These are phyloP conservation scores for Xylaria palmicola DNA, from an alignment of 495 filamentous ascomycete genomes.

Conservation along the genomic window DNA sequence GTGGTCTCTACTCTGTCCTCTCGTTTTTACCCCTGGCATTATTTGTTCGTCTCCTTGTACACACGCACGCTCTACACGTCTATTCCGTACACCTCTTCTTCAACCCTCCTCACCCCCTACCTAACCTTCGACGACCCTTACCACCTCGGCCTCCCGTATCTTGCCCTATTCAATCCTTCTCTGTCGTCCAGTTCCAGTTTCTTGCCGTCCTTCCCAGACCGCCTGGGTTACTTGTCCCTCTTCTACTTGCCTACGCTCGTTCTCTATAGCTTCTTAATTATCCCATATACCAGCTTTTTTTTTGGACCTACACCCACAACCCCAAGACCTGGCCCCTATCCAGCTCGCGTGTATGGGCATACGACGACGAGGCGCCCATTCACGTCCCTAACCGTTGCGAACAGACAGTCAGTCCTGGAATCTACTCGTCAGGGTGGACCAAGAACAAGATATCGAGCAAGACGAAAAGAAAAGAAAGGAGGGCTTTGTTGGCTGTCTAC, in stretches of 20 bases:
- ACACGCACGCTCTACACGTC: background rate
- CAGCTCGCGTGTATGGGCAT: background rate
- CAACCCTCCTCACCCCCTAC: constrained; percentile 34
- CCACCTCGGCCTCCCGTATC: constrained; percentile 34
- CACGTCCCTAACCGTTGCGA: constrained; percentile 10
- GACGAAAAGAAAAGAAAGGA: constrained; percentile 15
- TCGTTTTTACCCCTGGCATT: constrained; percentile 29
- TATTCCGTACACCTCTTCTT: constrained; percentile 23
- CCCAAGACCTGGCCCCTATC: background rate
- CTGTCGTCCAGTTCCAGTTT: constrained; percentile 23
- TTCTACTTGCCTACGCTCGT: constrained; percentile 36
- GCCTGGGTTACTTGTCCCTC: constrained; percentile 29
- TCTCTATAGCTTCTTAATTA: constrained; percentile 38
- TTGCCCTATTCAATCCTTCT: constrained; percentile 34
- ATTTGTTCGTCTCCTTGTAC: constrained; percentile 23
- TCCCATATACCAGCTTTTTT: constrained; percentile 23
- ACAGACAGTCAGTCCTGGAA: background rate
- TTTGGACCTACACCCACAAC: constrained; percentile 8
- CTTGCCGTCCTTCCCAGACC: constrained; percentile 18
- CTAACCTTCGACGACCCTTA: constrained; percentile 14
- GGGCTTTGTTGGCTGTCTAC: constrained; percentile 26
- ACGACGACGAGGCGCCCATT: too few species aligned
- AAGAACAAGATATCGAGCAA: background rate
- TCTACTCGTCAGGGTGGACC: background rate
- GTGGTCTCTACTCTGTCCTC: constrained; percentile 28